Evolutionary conservation across 1,284 basidiomycete species (phyloP).

Genomic region (Leccinum subrobustum): DNA sequence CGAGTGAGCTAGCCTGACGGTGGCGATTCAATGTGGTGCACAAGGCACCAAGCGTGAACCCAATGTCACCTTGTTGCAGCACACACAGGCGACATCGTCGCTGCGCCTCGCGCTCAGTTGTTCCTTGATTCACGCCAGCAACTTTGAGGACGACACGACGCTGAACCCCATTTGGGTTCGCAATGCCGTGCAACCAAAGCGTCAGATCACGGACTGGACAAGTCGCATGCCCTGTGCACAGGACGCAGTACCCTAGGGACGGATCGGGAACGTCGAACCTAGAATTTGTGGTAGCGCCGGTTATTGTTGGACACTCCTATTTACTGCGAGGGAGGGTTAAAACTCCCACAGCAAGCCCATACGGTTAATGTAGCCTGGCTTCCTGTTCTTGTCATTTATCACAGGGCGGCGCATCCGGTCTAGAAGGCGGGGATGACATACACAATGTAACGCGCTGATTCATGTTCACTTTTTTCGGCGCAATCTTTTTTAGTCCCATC

Average conservation of each 20-base stretch:
- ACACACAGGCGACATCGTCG: slow-evolving; percentile 2
- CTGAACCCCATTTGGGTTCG: slow-evolving; percentile 14
- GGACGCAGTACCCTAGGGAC: slow-evolving; percentile 9
- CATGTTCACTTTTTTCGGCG: slow-evolving; percentile 10
- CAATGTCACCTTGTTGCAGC: slow-evolving; percentile 16
- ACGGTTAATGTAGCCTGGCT: slow-evolving; percentile 12
- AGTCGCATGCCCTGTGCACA: slow-evolving; percentile 2
- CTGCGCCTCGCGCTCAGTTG: background rate
- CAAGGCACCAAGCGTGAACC: slow-evolving; percentile 12
- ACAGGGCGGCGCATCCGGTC: slow-evolving; percentile 9
- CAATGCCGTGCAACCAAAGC: slow-evolving; percentile 10
- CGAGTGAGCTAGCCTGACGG: background rate
- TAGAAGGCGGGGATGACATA: slow-evolving; percentile 15
- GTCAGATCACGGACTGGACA: slow-evolving; percentile 8
- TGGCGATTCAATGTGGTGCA: slow-evolving; percentile 6
- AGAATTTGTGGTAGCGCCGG: slow-evolving; percentile 11
- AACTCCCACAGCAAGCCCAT: slow-evolving; percentile 20
- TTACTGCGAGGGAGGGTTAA: slow-evolving; percentile 7
- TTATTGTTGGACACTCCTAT: slow-evolving; percentile 18
- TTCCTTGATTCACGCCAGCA: slow-evolving; percentile 11
- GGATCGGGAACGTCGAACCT: slow-evolving; percentile 18
- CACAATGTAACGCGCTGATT: slow-evolving; percentile 15
- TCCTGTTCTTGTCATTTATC: slow-evolving; percentile 11
- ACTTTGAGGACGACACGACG: slow-evolving; percentile 7
- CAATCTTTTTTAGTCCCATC: slow-evolving; percentile 6